Conservation (phyloP, 441 rosid species). For the Adansonia madagascariensis region DNA sequence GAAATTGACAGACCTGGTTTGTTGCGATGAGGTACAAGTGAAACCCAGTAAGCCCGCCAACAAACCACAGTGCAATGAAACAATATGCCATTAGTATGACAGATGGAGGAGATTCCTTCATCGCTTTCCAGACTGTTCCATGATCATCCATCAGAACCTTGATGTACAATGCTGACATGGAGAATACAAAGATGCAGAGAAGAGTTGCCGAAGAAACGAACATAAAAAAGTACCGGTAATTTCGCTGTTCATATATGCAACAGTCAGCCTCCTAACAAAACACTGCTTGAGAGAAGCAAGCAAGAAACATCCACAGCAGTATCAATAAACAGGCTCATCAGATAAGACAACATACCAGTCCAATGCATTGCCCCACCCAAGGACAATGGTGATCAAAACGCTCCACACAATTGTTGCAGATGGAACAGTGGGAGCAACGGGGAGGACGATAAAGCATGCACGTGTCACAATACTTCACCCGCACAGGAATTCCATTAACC, state of each 20-base stretch:
- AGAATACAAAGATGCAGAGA: constrained; percentile 87
- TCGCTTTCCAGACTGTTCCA: constrained; percentile 81
- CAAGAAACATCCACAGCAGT: constrained; percentile 11
- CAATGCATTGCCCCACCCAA: constrained; percentile 97
- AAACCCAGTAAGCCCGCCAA: constrained; percentile 94
- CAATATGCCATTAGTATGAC: constrained; percentile 80
- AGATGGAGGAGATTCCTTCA: constrained; percentile 87
- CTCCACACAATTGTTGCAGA: constrained; percentile 88
- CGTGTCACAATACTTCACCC: constrained; percentile 86
- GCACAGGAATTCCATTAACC: constrained; percentile 70
- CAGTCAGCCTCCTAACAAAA: constrained; percentile 22
- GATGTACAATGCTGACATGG: constrained; percentile 82
- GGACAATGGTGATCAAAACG: constrained; percentile 96
- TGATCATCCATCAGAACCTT: constrained; percentile 77
- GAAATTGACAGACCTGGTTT: constrained; percentile 69
- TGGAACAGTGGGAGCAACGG: constrained; percentile 91
- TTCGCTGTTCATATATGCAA: constrained; percentile 65
- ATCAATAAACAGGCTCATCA: constrained; percentile 9
- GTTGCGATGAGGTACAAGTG: constrained; percentile 87
- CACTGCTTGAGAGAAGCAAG: neutral
- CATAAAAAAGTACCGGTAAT: constrained; percentile 96
- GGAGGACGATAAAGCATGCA: constrained; percentile 97
- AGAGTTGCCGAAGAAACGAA: constrained; percentile 85
- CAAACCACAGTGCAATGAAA: constrained; percentile 90
- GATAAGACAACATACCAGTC: constrained; percentile 59